Base-by-base conservation (phyloP, 345 rosid genomes). In the Syzygium jambos region DNA sequence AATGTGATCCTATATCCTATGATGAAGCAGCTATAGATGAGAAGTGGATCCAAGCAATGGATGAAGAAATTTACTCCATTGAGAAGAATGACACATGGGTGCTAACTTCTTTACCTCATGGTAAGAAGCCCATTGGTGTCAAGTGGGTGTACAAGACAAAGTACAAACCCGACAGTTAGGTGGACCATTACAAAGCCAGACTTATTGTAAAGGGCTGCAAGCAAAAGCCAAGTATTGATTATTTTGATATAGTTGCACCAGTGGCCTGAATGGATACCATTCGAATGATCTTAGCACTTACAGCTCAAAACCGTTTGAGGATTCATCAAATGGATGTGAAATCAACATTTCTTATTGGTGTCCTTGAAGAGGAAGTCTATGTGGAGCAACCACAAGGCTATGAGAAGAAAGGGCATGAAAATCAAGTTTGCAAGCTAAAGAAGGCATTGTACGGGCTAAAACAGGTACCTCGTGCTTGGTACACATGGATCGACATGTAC, bases 151-250 rank as follows among this genome's bases (percentile, higher is more conserved):
- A 61, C 34, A n/a, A 61, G 8, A 61, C 14, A 16, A n/a, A 0
- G 9, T n/a, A 27, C 17, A 1, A 2, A 61, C 7, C 68, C 34
- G 5, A 61, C 0, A 0, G 0, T n/a, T 30, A 61, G 25, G 34
- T 61, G 30, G 68, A 13, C 29, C 2, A 0, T n/a, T 61, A 61
- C 34, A 6, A 61, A 61, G 29, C 9, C 17, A 61, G 14, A 61
- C 29, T 61, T 17, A 34, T 61, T 61, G 17, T 61, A n/a, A 61
- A 61, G 9, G 68, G 34, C 17, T 61, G n/a, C 17, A 61, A 61
- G 1, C 34, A 61, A 61, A 61, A 61, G 4, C 34, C 68, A 61
- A 6, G 34, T 61, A 61, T 61, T 61, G 68, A 61, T 61, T n/a
- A 61, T n/a, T 61, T 61, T 61, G 34, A 61, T 27, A 16, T n/a